Evolutionary conservation across 1,284 basidiomycete genomes (phyloP), one percentile per base, ranked within the genome.

Genomic region (Boletellus sp.): DNA sequence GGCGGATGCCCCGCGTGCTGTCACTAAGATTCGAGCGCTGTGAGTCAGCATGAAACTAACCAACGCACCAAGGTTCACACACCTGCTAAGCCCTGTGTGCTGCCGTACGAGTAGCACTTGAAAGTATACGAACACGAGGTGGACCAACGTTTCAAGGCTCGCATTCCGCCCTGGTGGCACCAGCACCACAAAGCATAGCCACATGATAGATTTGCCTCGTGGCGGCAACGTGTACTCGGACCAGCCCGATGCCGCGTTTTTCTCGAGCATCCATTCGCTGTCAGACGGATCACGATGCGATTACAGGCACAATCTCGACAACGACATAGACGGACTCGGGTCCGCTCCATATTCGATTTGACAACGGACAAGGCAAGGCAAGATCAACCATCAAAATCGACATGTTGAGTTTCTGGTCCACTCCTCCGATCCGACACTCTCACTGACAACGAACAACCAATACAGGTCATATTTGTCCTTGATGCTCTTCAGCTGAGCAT

Each of bases 391-490:
- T 34, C 32, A 23, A 22, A 33, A 55, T 7, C 48, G 49, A 44
- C 64, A 65, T 1, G 56, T 54, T 41, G 66, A 33, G 3, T 56
- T 45, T n/a, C 46, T 44, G 26, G 66, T 63, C 63, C 61, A 68
- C 3, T 64, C 58, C 16, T 77, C 71, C 3, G 71, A 73, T 2
- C 73, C 73, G 13, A 76, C 72, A 1, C 76, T 76, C 29, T 66
- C 58, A 0, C 56, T 48, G 9, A 76, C 71, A 17, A 73, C 55
- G 53, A 77, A 78, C 16, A 77, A 48, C 30, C 63, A 63, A 14
- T 61, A 43, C 0, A 71, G 69, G 53, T 79, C 76, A 48, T 74
- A 73, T 42, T 56, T 67, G 9, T 57, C 43, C 56, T 77, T 78
- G 59, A 78, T 73, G 1, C 40, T 51, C 49, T 66, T 68, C 35